phyloP scores from a whole-genome alignment of 2,329 filamentous ascomycete species.

The Canariomyces notabilis region DNA sequence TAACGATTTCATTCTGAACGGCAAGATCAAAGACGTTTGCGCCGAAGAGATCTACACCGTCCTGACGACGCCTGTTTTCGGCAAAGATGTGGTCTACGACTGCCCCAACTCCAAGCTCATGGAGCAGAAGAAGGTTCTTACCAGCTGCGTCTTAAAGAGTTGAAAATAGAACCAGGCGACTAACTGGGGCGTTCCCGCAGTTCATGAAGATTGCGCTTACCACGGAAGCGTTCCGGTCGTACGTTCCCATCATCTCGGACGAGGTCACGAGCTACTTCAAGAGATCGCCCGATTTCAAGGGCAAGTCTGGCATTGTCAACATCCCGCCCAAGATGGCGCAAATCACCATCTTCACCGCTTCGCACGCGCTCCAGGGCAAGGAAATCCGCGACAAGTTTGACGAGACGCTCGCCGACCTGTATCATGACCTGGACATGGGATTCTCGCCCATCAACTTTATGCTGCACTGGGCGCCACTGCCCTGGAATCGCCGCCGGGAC shows the following conservation, averaged over 20 bases:
- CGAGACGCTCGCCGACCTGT: constrained; percentile 67
- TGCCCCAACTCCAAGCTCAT: constrained; percentile 80
- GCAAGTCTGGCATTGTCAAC: constrained; percentile 55
- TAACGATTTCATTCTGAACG: constrained; percentile 54
- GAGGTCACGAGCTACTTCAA: constrained; percentile 65
- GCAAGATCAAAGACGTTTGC: constrained; percentile 47
- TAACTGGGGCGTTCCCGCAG: constrained; percentile 29
- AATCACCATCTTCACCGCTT: constrained; percentile 78
- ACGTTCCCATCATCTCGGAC: constrained; percentile 66
- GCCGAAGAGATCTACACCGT: constrained; percentile 51
- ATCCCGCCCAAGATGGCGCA: constrained; percentile 65
- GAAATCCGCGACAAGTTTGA: constrained; percentile 69
- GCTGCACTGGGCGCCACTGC: constrained; percentile 72
- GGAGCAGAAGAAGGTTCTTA: constrained; percentile 74
- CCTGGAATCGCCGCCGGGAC: constrained; percentile 69
- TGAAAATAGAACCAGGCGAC: background rate
- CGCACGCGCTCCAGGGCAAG: constrained; percentile 67
- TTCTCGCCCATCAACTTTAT: constrained; percentile 80
- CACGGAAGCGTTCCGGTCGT: constrained; percentile 55
- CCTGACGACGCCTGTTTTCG: constrained; percentile 58
- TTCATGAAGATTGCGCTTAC: constrained; percentile 70
- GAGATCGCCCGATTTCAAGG: constrained; percentile 51
- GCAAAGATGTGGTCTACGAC: constrained; percentile 75
- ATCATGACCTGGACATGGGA: constrained; percentile 75
- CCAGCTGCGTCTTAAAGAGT: background rate